phyloP scores from a whole-genome alignment of 768 basidiomycete genomes.

The Serendipita vermifera region DNA sequence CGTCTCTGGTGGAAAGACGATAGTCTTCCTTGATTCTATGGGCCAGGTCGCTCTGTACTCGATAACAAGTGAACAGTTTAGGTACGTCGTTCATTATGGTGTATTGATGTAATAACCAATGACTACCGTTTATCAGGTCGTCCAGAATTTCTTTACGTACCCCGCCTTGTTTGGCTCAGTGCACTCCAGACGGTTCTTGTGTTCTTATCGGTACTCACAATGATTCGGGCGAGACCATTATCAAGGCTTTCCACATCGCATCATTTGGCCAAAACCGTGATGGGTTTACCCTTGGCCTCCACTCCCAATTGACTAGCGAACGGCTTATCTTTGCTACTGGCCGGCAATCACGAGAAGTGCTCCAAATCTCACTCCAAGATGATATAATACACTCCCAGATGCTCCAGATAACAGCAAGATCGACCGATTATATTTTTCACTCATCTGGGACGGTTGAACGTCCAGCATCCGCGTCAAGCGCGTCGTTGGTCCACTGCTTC shows the following conservation, averaged over 20 bases:
- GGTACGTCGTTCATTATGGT: too few species aligned
- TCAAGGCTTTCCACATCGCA: too few species aligned
- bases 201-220: conserved; percentile 27
- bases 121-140: too few species aligned
- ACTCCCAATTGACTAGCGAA: conserved; percentile 19
- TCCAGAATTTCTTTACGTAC: too few species aligned
- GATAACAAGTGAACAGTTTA: too few species aligned
- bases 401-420: not conserved
- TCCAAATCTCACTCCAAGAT: conserved; percentile 35
- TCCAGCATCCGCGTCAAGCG: conserved; percentile 9
- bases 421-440: not conserved
- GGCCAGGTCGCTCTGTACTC: too few species aligned
- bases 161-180: too few species aligned
- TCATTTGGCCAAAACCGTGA: conserved; percentile 40
- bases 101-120: too few species aligned
- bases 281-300: too few species aligned
- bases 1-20: too few species aligned
- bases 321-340: conserved; percentile 13
- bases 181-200: conserved; percentile 45
- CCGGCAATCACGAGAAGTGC: conserved; percentile 27
- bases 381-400: conserved; percentile 27
- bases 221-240: not conserved
- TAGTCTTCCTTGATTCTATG: too few species aligned
- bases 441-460: not conserved
- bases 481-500: not conserved